A percentile compares a stretch with the other conserved stretches of the same genome.
These are phyloP conservation scores for Cystobasidium slooffiae DNA, from an alignment of 1,284 basidiomycete species.

Conservation along the genomic window DNA sequence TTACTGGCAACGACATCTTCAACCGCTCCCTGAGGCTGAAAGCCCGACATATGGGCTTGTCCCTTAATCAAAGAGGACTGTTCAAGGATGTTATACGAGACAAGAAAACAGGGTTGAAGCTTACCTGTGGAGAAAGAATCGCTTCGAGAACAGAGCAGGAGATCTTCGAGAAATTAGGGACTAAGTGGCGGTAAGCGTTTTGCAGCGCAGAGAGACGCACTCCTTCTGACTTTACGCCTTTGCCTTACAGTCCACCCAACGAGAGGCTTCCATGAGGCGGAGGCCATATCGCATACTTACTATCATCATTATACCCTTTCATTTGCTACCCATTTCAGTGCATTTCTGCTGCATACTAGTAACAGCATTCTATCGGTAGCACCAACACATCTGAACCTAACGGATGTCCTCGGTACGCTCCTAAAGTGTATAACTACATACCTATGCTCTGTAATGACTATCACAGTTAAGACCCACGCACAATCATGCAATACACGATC, in stretches of 20 bases:
- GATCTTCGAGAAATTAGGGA: constrained; percentile 43
- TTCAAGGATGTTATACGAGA: constrained; percentile 44
- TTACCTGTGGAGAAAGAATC: constrained; percentile 25
- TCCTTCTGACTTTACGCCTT: background rate
- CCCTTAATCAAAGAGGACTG: constrained; percentile 70
- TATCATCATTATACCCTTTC: background rate
- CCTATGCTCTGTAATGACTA: too few species aligned
- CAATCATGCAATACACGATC: too few species aligned
- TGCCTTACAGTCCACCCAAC: constrained; percentile 18
- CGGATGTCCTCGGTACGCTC: too few species aligned
- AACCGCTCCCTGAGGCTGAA: constrained; percentile 85
- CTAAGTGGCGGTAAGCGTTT: constrained; percentile 40
- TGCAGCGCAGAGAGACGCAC: background rate
- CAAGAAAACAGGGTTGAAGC: constrained; percentile 43
- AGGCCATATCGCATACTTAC: background rate
- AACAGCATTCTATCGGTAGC: too few species aligned
- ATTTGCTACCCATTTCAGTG: background rate
- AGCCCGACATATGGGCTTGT: constrained; percentile 78
- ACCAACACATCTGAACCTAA: too few species aligned
- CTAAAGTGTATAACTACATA: too few species aligned
- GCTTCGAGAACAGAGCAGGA: constrained; percentile 43
- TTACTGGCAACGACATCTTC: constrained; percentile 84
- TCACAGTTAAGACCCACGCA: too few species aligned
- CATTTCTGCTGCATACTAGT: too few species aligned
- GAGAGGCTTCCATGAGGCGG: constrained; percentile 26